Conservation (phyloP, 306 rosid species). For the Dicorynia guianensis region DNA sequence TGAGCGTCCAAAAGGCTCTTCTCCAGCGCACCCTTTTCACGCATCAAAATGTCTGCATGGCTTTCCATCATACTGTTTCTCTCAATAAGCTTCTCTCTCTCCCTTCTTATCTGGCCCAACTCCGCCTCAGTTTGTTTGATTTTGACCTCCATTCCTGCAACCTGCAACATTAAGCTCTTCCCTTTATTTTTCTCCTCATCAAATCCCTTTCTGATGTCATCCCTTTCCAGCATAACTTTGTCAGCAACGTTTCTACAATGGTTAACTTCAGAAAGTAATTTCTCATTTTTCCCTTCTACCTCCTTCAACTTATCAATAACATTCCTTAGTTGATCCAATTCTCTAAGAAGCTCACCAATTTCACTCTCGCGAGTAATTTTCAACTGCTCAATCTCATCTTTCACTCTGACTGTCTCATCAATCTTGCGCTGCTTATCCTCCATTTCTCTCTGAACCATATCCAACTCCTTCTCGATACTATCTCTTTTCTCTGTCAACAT, state of each 20-base stretch:
- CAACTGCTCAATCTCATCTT: slow-evolving; percentile 50
- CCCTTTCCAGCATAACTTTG: slow-evolving; percentile 34
- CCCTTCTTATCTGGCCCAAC: slow-evolving; percentile 43
- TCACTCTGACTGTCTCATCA: slow-evolving; percentile 41
- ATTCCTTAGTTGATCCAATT: slow-evolving; percentile 44
- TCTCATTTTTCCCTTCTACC: slow-evolving; percentile 47
- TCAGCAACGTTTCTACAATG: slow-evolving; percentile 35
- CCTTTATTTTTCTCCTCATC: slow-evolving; percentile 57
- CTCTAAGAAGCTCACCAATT: slow-evolving; percentile 48
- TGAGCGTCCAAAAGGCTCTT: slow-evolving; percentile 45
- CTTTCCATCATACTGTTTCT: slow-evolving; percentile 46
- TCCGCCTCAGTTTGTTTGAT: slow-evolving; percentile 46
- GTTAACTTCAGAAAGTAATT: slow-evolving; percentile 49
- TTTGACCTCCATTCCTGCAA: slow-evolving; percentile 48
- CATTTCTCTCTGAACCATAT: slow-evolving; percentile 39
- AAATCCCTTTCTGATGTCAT: slow-evolving; percentile 38
- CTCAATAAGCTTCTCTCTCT: slow-evolving; percentile 41
- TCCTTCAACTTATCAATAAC: slow-evolving; percentile 30
- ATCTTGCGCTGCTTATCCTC: slow-evolving; percentile 39
- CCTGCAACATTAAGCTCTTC: slow-evolving; percentile 42
- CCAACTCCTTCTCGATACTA: slow-evolving; percentile 27
- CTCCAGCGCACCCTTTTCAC: slow-evolving; percentile 55
- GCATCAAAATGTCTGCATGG: slow-evolving; percentile 41
- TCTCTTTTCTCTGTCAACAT: slow-evolving; percentile 43
- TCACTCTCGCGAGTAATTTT: slow-evolving; percentile 45